Evolutionary conservation across 495 filamentous ascomycete species (phyloP), one percentile per base, ranked within the genome.

Genomic region (Trichoderma erinaceum): DNA sequence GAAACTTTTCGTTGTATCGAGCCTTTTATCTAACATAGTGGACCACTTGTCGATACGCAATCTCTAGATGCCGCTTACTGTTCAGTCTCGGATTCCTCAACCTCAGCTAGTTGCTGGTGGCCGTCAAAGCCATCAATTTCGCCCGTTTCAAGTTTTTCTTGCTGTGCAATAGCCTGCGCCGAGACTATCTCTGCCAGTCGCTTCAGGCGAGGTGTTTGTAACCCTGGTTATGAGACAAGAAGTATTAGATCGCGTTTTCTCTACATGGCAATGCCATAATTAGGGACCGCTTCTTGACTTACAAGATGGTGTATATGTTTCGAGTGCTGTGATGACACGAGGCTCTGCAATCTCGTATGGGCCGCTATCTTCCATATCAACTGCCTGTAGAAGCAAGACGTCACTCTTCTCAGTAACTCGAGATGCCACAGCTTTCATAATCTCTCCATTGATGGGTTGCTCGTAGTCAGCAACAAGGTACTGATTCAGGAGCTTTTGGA

Each of bases 301-400:
- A 93, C 91, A 97, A 23, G 92, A 95, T 43, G 95, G 96, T 23
- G 95, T 97, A 76, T 98, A 98, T 11, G 96, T 99, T 81, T 99
- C 96, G 73, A 99, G 76, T 41, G 96, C 96, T 1, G 92, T 97
- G 75, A 99, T 99, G 38, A 90, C 89, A 69, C 96, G 87, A 27
- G 96, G 96, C 75, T 98, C 96, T 25, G 96, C 94, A 74, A 99
- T 98, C 78, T 98, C 96, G 75, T 98, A 99, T 46, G 95, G 96
- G n/a, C 96, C 96, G 71, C 92, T 97, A 78, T 99, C 96, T 68
- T 99, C 96, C 95, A 98, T 97, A 76, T 99, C 96, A 65, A 99
- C 92, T 43, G 96, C 92, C 43, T 90, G 87, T 65, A 99, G 82
- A 43, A 98, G 86, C 50, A 99, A 86, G 21, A 97, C 93, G 72